A percentile compares a stretch with the other conserved stretches of the same genome.
phyloP scores from a whole-genome alignment of 2,329 filamentous ascomycete species.

The Ceratocystis albifundus region DNA sequence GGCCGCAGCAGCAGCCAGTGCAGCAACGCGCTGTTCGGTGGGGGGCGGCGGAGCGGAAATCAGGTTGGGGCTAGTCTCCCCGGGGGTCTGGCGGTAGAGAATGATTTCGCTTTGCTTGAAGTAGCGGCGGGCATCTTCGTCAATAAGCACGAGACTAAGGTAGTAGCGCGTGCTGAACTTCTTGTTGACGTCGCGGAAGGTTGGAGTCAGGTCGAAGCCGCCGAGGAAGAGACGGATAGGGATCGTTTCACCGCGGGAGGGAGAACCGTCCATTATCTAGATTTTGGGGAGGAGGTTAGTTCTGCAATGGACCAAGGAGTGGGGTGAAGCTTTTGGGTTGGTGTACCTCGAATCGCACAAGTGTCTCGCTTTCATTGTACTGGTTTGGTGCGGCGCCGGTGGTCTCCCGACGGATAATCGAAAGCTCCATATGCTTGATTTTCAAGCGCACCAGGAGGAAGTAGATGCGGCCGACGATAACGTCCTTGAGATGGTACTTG shows the following conservation, averaged over 20 bases:
- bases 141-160: slow-evolving; percentile 86
- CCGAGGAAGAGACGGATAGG: slow-evolving; percentile 94
- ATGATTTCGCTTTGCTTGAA: slow-evolving; percentile 99
- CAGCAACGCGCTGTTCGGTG: slow-evolving; percentile 36
- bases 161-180: slow-evolving; percentile 99
- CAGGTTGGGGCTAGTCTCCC: slow-evolving; percentile 28
- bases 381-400: slow-evolving; percentile 95
- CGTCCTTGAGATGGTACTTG: slow-evolving; percentile 98
- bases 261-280: slow-evolving; percentile 98
- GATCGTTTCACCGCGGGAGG: slow-evolving; percentile 85
- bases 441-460: slow-evolving; percentile 93
- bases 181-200: slow-evolving; percentile 99
- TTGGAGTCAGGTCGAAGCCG: slow-evolving; percentile 93
- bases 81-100: slow-evolving; percentile 71
- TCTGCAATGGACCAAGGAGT: neutral
- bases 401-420: slow-evolving; percentile 92
- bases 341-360: slow-evolving; percentile 82
- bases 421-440: slow-evolving; percentile 99
- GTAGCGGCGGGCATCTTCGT: slow-evolving; percentile 93
- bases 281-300: neutral
- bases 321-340: slow-evolving; percentile 10
- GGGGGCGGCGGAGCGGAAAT: slow-evolving; percentile 31
- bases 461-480: slow-evolving; percentile 97
- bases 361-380: slow-evolving; percentile 97
- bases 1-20: slow-evolving; percentile 29